Base-by-base conservation (phyloP, 805 yeast species). In the Starmerella bacillaris region DNA sequence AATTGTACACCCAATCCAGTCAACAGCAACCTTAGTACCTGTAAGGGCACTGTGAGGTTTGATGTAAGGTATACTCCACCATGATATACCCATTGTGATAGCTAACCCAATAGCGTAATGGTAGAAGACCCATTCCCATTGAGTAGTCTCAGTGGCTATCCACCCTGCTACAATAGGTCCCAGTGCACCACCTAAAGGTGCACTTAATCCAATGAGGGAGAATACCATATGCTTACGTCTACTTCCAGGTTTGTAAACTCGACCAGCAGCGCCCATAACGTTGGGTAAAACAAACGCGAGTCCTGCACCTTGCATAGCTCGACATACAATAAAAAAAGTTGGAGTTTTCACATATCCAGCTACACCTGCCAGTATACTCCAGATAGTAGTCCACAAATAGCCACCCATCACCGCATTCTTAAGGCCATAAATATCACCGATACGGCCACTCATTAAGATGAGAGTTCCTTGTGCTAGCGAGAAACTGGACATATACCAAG, bases 401-500 rank as follows among this genome's bases (percentile, higher is more conserved):
- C 86, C 82, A 5, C 60, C 44, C 0, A 70, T 31, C 35, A 72
- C 61, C 8, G 70, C 51, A 27, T 51, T 56, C 38, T 70, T 72
- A 34, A 74, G 59, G 0, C 89, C 89, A 43, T 68, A 69, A 7
- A 77, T 56, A 47, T 78, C 92, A 22, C 92, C 89, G 34, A 75
- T 49, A 35, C 73, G 63, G 9, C 89, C 89, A 28, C 76, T 66
- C 3, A 72, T 60, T 20, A 78, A 53, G 34, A 78, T 76, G 42
- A 77, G 72, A 0, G 86, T 73, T 7, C 86, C 86, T 4, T 74
- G 69, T 0, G 79, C 72, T 36, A 78, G 54, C 0, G 82, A 70
- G 50, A 70, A 75, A 1, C 79, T 67, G 1, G 83, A 80, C 63
- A 72, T 64, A 48, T 70, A 68, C 89, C 92, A 74, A 33, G 58